These are phyloP conservation scores for Hypocrella siamensis DNA, from an alignment of 2,329 filamentous ascomycete species.

Conservation along the genomic window DNA sequence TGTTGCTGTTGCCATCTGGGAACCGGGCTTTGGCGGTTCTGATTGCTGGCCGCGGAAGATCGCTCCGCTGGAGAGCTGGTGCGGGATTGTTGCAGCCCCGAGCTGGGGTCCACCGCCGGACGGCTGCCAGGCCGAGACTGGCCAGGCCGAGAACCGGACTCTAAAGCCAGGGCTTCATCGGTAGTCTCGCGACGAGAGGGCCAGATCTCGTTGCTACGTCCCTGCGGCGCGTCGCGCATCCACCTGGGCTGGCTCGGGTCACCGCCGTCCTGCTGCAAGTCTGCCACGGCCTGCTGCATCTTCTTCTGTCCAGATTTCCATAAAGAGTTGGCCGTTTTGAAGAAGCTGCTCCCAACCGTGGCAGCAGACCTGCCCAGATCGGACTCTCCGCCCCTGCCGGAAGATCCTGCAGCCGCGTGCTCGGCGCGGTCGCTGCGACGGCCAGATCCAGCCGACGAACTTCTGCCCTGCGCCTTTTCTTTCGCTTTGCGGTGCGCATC, in stretches of 20 bases:
- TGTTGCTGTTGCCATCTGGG: conserved; percentile 47
- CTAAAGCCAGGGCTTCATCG: conserved; percentile 67
- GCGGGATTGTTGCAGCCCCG: conserved; percentile 20
- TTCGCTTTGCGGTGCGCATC: conserved; percentile 78
- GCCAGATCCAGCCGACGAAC: conserved; percentile 14
- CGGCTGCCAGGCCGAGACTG: conserved; percentile 12
- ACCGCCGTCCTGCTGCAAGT: conserved; percentile 50
- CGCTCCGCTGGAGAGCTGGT: conserved; percentile 31
- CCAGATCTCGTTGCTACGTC: conserved; percentile 19
- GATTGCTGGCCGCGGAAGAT: conserved; percentile 25
- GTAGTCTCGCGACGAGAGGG: conserved; percentile 28
- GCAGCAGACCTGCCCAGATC: conserved; percentile 72
- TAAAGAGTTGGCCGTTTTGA: conserved; percentile 87
- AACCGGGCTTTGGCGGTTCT: conserved; percentile 27
- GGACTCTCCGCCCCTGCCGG: conserved; percentile 41
- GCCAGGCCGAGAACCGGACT: conserved; percentile 45
- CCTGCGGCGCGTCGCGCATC: conserved; percentile 64
- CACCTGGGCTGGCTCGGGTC: conserved; percentile 80
- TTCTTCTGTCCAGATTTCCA: conserved; percentile 95
- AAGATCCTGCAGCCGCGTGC: conserved; percentile 20
- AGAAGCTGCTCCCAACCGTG: conserved; percentile 64
- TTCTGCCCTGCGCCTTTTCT: conserved; percentile 46
- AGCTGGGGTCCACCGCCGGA: conserved; percentile 11
- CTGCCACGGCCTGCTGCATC: conserved; percentile 79
- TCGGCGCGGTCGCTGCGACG: conserved; percentile 1